Base-by-base conservation (phyloP, 805 yeast genomes). In the Metschnikowia anglica region DNA sequence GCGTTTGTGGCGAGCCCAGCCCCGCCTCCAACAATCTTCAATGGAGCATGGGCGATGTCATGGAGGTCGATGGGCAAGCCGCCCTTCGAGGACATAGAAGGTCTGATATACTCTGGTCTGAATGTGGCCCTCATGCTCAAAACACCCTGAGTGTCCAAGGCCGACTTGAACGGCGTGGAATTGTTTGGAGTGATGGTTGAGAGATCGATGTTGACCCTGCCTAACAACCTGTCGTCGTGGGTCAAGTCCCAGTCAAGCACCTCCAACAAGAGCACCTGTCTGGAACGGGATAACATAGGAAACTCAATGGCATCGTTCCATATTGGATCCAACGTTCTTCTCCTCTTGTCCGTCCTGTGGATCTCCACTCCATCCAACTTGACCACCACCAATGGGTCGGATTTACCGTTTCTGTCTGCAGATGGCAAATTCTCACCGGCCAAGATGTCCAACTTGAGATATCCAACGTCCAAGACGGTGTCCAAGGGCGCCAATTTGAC, bases 191-290 rank as follows among this genome's bases (percentile, higher is more conserved):
- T 68, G 30, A 85, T 52, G 2, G 69, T 47, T 1, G 77, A 62
- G 13, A 82, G 60, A 51, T 83, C 83, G 26, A 85, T 48, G 1
- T 48, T 50, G 6, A 73, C 76, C 25, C 62, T 53, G 32, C 90
- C 90, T 38, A 86, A 61, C 18, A 72, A 58, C 49, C 80, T 85
- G 61, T 82, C 79, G 39, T 73, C 77, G 49, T 87, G 90, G 18
- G 89, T 76, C 58, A 83, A 72, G 63, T 86, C 93, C 91, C 91
- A 86, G 61, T 86, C 93, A 55, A 65, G 77, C 13, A 82, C 79
- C 34, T 73, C 74, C 18, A 82, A 52, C 25, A 61, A 48, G 21
- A 84, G 59, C 13, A 65, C 54, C 19, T 76, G 67, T 57, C 85
- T 74, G 2, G 80, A 66, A 61, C 88, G 77, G 0, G 93, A 83